phyloP scores from a whole-genome alignment of 106 monocot species.

The Triglochin maritima region DNA sequence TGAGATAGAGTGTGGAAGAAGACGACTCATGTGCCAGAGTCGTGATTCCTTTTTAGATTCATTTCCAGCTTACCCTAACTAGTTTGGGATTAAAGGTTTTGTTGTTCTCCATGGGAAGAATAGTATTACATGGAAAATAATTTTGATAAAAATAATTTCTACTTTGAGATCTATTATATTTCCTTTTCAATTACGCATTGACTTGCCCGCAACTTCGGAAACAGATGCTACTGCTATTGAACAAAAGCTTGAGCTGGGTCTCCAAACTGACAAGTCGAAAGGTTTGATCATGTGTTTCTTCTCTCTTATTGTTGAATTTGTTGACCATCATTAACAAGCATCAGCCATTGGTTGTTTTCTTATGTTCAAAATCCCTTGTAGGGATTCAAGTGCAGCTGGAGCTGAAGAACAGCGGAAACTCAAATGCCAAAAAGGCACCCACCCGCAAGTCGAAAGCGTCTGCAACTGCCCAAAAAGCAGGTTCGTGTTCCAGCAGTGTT shows the following conservation, averaged over 20 bases:
- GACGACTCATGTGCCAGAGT: too few relatives aligned
- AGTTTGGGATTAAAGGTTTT: too few relatives aligned
- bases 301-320: not conserved
- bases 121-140: too few relatives aligned
- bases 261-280: slow-evolving; percentile 50
- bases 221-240: slow-evolving; percentile 23
- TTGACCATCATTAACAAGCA: too few relatives aligned
- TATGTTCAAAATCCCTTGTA: slow-evolving; percentile 4
- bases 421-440: slow-evolving; percentile 35
- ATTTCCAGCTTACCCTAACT: too few relatives aligned
- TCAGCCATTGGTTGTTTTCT: not conserved
- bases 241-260: slow-evolving; percentile 44
- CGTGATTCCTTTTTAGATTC: too few relatives aligned
- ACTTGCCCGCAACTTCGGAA: slow-evolving; percentile 1
- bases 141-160: too few relatives aligned
- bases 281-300: slow-evolving; percentile 19
- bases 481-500: slow-evolving; percentile 22
- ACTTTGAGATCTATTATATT: too few relatives aligned
- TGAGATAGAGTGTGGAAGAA: too few relatives aligned
- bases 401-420: slow-evolving; percentile 45
- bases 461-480: slow-evolving; percentile 23
- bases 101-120: too few relatives aligned
- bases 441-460: slow-evolving; percentile 41
- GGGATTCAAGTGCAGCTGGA: slow-evolving; percentile 77
- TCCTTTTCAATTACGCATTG: too few relatives aligned